Base-by-base conservation (phyloP, 352 stramenopile species). In the Globisporangium barbulae region DNA sequence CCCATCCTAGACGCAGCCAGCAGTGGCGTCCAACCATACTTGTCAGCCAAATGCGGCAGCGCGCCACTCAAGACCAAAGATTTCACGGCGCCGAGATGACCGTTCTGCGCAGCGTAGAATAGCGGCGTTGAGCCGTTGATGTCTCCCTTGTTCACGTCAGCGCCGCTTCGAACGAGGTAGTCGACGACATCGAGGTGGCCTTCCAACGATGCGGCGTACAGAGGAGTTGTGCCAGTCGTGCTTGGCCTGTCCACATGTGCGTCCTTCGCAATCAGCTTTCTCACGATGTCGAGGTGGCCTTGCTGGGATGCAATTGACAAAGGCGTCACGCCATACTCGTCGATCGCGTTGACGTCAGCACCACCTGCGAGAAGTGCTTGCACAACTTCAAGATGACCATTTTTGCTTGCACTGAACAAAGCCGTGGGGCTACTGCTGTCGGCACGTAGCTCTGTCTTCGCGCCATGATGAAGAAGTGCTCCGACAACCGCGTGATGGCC, bases 101-200 rank as follows among this genome's bases (percentile, higher is more conserved):
- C 54, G 21, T 50, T n/a, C 13, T 50, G 54, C 9, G 54, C 37
- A 5, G 54, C 54, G 35, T 45, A 50, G 21, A 39, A 53, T 22
- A 45, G 39, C 39, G 39, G 39, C 15, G 39, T 45, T 17, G 39
- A 45, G 5, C 39, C 12, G 2, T 45, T 3, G 39, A 45, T 45
- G 15, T 45, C 39, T 45, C 12, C 15, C 39, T 45, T 45, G 39
- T 45, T 45, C 39, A 45, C 15, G 15, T 45, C 39, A 13, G 39
- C 39, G 39, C 39, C 39, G 39, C 39, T n/a, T n/a, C 19, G 10
- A 45, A 45, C n/a, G 39, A 45, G 39, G 5, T 8, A 45, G 12
- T 45, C 39, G 39, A n/a, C 30, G 22, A 53, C 30, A 4, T 53
- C 48, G 4, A 33, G 31, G 37, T 33, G 42, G 39, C 54, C 54